Base-by-base conservation (phyloP, 805 yeast species). In the Saccharomycodes ludwigii region DNA sequence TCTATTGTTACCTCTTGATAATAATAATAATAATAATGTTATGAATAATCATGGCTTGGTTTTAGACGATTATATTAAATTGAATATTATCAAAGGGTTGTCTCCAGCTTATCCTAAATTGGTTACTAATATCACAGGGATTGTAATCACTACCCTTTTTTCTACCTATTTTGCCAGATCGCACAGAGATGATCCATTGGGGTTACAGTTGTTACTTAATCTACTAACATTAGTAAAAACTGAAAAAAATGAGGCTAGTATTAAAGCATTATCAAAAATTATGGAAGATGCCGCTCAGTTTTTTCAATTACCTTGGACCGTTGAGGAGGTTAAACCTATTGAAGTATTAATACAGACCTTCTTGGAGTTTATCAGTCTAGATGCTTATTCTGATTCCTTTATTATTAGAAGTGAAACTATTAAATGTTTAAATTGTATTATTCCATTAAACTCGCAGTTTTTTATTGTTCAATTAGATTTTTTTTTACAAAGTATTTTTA, bases 61-160 rank as follows among this genome's bases (percentile, higher is more conserved):
- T 35, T 34, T 29, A 29, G 40, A 34, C 40, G 61, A 53, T 7
- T 65, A 69, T 43, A 61, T 76, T 22, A 63, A 68, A 40, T 38
- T 48, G n/a, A 45, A 57, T 33, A 54, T 67, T 16, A 40, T 61
- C 42, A 44, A 53, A 39, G 63, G 84, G 14, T 38, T 55, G 13
- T 44, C 47, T 24, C 22, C 34, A 13, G 12, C 17, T 4, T 32
- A 21, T 18, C 23, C 31, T 16, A 16, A 59, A n/a, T 59, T 82
- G 41, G 80, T 88, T 18, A 68, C 94, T 38, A 84, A 81, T 48
- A 82, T 88, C 38, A 77, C 95, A 5, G 95, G 96, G 24, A 85
- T 77, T 47, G 94, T 85, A 30, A 74, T 88, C 32, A 81, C 96
- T 2, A 68, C 95, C 0, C 56, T 91, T 19, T 79, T 85, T 42